These are phyloP conservation scores for Pseudisothecium myosuroides DNA, from an alignment of 225 moss, liverwort and hornwort genomes.

Conservation along the genomic window DNA sequence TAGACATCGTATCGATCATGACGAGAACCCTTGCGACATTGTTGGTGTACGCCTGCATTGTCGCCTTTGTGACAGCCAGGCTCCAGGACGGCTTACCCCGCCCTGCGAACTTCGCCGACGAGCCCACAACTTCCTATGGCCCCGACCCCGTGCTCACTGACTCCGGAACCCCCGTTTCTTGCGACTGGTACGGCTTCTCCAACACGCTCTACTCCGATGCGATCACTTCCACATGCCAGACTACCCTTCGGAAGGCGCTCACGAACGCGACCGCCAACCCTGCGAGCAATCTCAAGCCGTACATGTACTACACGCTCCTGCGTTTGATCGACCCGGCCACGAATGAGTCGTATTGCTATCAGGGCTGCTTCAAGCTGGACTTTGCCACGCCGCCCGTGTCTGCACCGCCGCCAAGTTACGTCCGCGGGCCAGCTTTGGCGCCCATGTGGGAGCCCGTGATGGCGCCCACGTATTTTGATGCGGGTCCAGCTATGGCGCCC, in stretches of 20 bases:
- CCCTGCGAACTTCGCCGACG: background rate
- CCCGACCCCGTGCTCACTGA: background rate
- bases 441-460: background rate
- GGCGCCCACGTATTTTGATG: background rate
- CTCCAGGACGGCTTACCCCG: constrained; percentile 9
- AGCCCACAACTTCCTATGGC: background rate
- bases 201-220: background rate
- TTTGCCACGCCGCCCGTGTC: background rate
- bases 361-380: constrained; percentile 7
- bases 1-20: background rate
- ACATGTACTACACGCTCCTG: background rate
- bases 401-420: background rate
- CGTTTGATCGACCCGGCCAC: constrained; percentile 3
- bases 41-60: background rate
- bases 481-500: background rate
- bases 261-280: background rate
- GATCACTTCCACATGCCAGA: background rate
- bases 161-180: background rate
- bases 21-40: background rate
- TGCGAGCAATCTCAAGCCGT: background rate
- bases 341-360: constrained; percentile 5
- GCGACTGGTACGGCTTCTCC: constrained; percentile 17
- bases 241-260: background rate
- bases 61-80: background rate
- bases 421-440: background rate